Percentiles rank a stretch among this genome's conserved stretches.
phyloP scores from a whole-genome alignment of 2,329 filamentous ascomycete genomes.

The Ceratocystiopsis minuta region DNA sequence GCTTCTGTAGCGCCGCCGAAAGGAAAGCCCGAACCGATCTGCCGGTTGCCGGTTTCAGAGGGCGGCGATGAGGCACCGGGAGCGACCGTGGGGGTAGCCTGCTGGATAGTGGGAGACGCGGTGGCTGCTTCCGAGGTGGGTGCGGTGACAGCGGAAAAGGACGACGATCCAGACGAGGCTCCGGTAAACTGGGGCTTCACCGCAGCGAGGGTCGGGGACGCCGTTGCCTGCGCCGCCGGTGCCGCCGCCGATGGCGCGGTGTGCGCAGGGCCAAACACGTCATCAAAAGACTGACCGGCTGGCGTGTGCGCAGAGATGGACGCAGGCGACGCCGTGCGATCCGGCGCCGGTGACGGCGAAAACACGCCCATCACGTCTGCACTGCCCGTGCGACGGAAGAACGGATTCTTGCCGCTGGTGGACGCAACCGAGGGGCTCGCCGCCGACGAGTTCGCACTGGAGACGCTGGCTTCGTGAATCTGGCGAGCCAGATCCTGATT shows the following conservation, averaged over 20 bases:
- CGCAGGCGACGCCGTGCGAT: not conserved
- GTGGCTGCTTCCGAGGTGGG: conserved; percentile 38
- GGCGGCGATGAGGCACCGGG: conserved; percentile 8
- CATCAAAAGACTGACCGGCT: conserved; percentile 60
- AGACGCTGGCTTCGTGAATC: conserved; percentile 27
- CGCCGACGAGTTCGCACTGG: conserved; percentile 20
- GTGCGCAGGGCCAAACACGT: conserved; percentile 62
- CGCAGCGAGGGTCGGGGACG: conserved; percentile 11
- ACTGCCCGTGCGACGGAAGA: conserved; percentile 60
- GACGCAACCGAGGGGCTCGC: conserved; percentile 52
- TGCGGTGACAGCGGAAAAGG: conserved; percentile 35
- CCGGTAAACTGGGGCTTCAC: conserved; percentile 44
- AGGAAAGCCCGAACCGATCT: not conserved
- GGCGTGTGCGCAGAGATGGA: conserved; percentile 11
- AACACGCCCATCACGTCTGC: conserved; percentile 40
- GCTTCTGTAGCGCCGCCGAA: too few species aligned
- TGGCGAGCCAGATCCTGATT: conserved; percentile 40
- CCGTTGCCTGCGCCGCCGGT: conserved; percentile 13
- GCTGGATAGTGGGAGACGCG: conserved; percentile 39
- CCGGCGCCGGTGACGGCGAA: conserved; percentile 5
- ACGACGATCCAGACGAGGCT: conserved; percentile 35
- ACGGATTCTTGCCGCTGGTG: conserved; percentile 76
- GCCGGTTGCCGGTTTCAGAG: conserved; percentile 8
- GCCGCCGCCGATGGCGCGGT: conserved; percentile 20
- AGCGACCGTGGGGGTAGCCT: conserved; percentile 39